Evolutionary conservation across 2,329 filamentous ascomycete genomes (phyloP).

Genomic region (Orbilia javanica): DNA sequence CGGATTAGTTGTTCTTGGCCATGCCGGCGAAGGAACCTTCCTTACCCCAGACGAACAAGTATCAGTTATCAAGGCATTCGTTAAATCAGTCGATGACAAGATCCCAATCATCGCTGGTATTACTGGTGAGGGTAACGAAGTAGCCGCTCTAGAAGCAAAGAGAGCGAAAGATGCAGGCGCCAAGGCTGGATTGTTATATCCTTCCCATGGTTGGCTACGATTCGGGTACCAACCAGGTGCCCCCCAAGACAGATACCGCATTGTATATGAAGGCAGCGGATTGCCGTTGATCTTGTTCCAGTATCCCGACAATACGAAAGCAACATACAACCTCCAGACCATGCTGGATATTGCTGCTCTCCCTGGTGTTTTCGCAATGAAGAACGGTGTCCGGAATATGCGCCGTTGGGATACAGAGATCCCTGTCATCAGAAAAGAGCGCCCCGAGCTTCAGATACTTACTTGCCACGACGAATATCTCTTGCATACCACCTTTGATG

Average conservation of each 20-base stretch:
- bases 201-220: conserved; percentile 71
- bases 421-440: conserved; percentile 68
- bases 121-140: conserved; percentile 70
- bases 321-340: conserved; percentile 69
- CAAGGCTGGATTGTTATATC: conserved; percentile 69
- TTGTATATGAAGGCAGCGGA: conserved; percentile 69
- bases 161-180: conserved; percentile 70
- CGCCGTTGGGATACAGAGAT: conserved; percentile 72
- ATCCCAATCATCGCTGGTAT: conserved; percentile 71
- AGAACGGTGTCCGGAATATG: conserved; percentile 72
- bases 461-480: conserved; percentile 71
- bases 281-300: conserved; percentile 71
- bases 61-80: conserved; percentile 69
- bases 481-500: conserved; percentile 69
- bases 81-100: conserved; percentile 69
- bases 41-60: conserved; percentile 69
- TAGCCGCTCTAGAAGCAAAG: conserved; percentile 70
- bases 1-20: conserved; percentile 70
- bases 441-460: conserved; percentile 69
- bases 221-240: conserved; percentile 71
- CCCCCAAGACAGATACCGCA: conserved; percentile 70
- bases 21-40: conserved; percentile 71
- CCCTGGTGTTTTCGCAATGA: conserved; percentile 71
- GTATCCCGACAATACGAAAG: conserved; percentile 71
- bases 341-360: conserved; percentile 70